A percentile compares a stretch with the other conserved stretches of the same genome.
Evolutionary conservation across 352 stramenopile species (phyloP).

Genomic region (Globisporangium viniferum): DNA sequence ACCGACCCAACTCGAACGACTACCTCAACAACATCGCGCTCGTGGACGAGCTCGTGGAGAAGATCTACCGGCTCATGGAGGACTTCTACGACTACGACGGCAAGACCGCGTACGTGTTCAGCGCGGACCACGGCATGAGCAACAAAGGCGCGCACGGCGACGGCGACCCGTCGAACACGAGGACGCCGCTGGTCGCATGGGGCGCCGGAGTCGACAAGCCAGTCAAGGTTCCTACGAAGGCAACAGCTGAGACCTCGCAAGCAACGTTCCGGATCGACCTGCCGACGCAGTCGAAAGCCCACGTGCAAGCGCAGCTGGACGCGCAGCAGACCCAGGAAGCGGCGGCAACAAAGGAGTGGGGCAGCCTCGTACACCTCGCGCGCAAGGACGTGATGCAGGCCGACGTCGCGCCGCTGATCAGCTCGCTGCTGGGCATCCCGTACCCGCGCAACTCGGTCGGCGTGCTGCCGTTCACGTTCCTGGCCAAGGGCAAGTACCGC

Average conservation of each 20-base stretch:
- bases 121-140: conserved; percentile 83
- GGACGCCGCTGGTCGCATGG: conserved; percentile 77
- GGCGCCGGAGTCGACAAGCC: conserved; percentile 63
- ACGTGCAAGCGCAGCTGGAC: conserved; percentile 55
- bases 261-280: conserved; percentile 56
- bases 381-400: conserved; percentile 85
- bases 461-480: conserved; percentile 68
- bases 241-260: not conserved
- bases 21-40: conserved; percentile 85
- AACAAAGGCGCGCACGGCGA: conserved; percentile 80
- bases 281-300: conserved; percentile 59
- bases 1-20: conserved; percentile 69
- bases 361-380: conserved; percentile 34
- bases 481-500: conserved; percentile 58
- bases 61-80: conserved; percentile 49
- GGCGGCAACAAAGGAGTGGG: conserved; percentile 40
- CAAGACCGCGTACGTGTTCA: conserved; percentile 79
- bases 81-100: conserved; percentile 69
- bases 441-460: conserved; percentile 85
- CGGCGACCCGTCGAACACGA: conserved; percentile 76
- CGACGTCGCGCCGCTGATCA: conserved; percentile 76
- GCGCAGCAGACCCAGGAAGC: conserved; percentile 52
- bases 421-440: conserved; percentile 61
- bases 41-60: conserved; percentile 76
- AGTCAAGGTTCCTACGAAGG: not conserved